phyloP scores from a whole-genome alignment of 257 asterid genomes.

The Jacaranda mimosifolia region DNA sequence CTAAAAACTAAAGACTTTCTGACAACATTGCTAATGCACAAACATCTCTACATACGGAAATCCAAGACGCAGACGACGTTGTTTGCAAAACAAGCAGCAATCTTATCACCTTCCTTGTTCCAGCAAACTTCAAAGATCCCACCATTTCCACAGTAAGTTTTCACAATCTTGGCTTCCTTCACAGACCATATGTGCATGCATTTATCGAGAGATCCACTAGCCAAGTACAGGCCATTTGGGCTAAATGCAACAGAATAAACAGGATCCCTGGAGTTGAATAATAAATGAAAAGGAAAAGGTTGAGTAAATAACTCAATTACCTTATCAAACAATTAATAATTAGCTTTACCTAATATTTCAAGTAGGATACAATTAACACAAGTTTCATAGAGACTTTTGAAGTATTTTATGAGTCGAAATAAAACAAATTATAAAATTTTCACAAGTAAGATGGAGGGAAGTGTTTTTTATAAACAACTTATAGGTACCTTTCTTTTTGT shows the following conservation, averaged over 20 bases:
- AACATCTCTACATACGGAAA: slow-evolving; percentile 69
- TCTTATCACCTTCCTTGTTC: slow-evolving; percentile 92
- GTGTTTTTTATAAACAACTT: too few species aligned
- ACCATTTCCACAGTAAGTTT: slow-evolving; percentile 81
- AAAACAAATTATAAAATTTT: too few species aligned
- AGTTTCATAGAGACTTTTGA: too few species aligned
- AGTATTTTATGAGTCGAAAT: too few species aligned
- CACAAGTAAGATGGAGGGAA: too few species aligned
- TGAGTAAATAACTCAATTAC: not conserved
- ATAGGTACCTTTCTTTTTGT: too few species aligned
- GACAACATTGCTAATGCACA: slow-evolving; percentile 30
- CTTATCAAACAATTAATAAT: not conserved
- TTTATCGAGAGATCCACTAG: slow-evolving; percentile 93
- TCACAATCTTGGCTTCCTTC: slow-evolving; percentile 88
- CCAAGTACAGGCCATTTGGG: slow-evolving; percentile 86
- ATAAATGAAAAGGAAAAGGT: not conserved
- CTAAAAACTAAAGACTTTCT: slow-evolving; percentile 20
- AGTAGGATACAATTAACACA: not conserved
- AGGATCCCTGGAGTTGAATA: slow-evolving; percentile 72
- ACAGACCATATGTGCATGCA: slow-evolving; percentile 94
- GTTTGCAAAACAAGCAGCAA: slow-evolving; percentile 94
- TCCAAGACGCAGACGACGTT: slow-evolving; percentile 89
- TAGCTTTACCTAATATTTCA: not conserved
- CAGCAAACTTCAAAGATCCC: slow-evolving; percentile 98
- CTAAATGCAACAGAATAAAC: slow-evolving; percentile 95